These are phyloP conservation scores for Xylaria palmicola DNA, from an alignment of 495 filamentous ascomycete species.

Conservation along the genomic window DNA sequence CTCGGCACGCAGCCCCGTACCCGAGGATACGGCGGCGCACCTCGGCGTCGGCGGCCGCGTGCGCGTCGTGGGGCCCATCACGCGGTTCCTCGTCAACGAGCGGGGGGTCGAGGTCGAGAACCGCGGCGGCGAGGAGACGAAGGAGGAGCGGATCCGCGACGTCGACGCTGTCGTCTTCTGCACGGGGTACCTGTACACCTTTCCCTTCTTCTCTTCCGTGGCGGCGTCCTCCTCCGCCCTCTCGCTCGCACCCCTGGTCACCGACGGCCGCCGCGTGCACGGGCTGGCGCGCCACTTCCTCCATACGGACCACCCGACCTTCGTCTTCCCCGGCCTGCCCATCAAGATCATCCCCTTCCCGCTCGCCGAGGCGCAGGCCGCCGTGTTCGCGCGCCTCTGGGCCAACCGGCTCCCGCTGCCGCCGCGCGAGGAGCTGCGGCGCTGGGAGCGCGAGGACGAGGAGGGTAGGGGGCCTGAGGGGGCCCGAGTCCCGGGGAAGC, in stretches of 20 bases:
- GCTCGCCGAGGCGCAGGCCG: constrained; percentile 72
- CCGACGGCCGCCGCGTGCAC: constrained; percentile 64
- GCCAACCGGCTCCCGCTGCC: constrained; percentile 66
- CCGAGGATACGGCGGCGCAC: constrained; percentile 29
- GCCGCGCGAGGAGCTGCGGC: constrained; percentile 56
- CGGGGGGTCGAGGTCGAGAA: constrained; percentile 34
- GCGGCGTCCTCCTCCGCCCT: constrained; percentile 49
- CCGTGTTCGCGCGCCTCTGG: constrained; percentile 74
- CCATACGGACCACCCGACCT: constrained; percentile 69
- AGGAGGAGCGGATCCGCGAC: constrained; percentile 47
- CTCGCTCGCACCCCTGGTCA: constrained; percentile 37
- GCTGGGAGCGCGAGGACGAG: constrained; percentile 50
- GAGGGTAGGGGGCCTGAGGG: constrained; percentile 18
- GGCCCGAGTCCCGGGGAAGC: constrained; percentile 33
- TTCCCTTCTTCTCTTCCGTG: constrained; percentile 66
- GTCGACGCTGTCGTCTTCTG: constrained; percentile 70
- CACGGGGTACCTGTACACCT: constrained; percentile 72
- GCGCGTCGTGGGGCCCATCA: constrained; percentile 41
- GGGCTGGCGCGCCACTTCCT: constrained; percentile 78
- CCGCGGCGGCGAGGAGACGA: background rate
- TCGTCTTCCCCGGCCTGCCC: constrained; percentile 73
- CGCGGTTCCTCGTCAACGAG: constrained; percentile 37
- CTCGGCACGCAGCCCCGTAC: constrained; percentile 38
- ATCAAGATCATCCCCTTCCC: constrained; percentile 85
- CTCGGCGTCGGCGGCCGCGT: constrained; percentile 24